A percentile compares a stretch with the other conserved stretches of the same genome.
phyloP scores from a whole-genome alignment of 1,139 yeast species.

The Debaryomyces sp. region DNA sequence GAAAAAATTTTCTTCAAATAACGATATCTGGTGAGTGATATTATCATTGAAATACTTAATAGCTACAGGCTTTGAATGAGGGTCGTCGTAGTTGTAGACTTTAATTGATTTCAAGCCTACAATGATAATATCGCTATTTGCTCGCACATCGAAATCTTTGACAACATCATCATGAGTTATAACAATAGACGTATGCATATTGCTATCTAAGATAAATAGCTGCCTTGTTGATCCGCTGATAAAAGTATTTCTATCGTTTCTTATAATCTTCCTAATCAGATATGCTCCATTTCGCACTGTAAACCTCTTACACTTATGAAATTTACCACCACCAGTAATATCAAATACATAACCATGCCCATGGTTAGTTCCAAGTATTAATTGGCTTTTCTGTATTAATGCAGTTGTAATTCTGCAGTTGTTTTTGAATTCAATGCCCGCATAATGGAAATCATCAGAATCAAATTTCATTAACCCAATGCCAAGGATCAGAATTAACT shows the following conservation, averaged over 20 bases:
- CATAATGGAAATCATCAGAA: not conserved
- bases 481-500: constrained; percentile 6
- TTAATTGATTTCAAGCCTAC: constrained; percentile 10
- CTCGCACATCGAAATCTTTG: constrained; percentile 3
- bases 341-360: constrained; percentile 7
- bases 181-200: not conserved
- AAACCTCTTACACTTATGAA: constrained; percentile 1
- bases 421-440: not conserved
- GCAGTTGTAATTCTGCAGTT: constrained; percentile 5
- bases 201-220: not conserved
- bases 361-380: constrained; percentile 9
- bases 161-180: constrained; percentile 3
- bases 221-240: not conserved
- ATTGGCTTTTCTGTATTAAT: not conserved
- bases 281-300: not conserved
- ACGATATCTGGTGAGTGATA: constrained; percentile 10
- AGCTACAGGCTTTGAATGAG: not conserved
- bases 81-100: constrained; percentile 1
- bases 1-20: constrained; percentile 4
- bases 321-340: not conserved
- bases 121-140: constrained; percentile 1
- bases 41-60: constrained; percentile 11
- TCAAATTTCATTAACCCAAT: not conserved
- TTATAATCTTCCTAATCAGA: not conserved
- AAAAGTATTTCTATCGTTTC: not conserved